Conservation (phyloP, 2,329 filamentous ascomycete genomes). For the Coleophoma cylindrospora region DNA sequence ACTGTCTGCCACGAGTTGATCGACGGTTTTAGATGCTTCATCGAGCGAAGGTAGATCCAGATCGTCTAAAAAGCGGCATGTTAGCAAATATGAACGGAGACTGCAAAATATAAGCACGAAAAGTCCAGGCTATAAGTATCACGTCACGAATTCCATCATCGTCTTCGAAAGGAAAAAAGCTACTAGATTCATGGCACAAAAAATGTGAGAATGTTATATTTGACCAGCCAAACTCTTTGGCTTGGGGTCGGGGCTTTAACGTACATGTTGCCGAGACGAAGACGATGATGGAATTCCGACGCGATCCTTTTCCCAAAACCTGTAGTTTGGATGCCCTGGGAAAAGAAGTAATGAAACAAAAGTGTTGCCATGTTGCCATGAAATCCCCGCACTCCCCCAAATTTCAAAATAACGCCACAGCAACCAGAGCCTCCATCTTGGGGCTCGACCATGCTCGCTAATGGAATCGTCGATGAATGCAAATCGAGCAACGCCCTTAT, state of each 20-base stretch:
- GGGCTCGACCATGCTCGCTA: slow-evolving; percentile 42
- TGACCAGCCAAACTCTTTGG: slow-evolving; percentile 35
- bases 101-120: slow-evolving; percentile 17
- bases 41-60: slow-evolving; percentile 52
- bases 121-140: slow-evolving; percentile 30
- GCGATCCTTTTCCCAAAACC: slow-evolving; percentile 18
- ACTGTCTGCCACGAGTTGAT: slow-evolving; percentile 61
- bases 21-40: slow-evolving; percentile 58
- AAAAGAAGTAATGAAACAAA: slow-evolving; percentile 17
- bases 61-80: slow-evolving; percentile 46
- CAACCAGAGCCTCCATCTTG: slow-evolving; percentile 29
- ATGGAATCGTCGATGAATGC: slow-evolving; percentile 32
- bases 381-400: slow-evolving; percentile 21
- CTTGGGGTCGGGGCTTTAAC: slow-evolving; percentile 48
- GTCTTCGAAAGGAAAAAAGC: slow-evolving; percentile 41
- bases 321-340: slow-evolving; percentile 15
- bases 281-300: slow-evolving; percentile 68
- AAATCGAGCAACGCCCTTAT: slow-evolving; percentile 22
- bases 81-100: slow-evolving; percentile 14
- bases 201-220: slow-evolving; percentile 43
- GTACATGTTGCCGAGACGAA: slow-evolving; percentile 59
- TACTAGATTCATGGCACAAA: slow-evolving; percentile 29
- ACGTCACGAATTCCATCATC: slow-evolving; percentile 57
- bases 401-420: slow-evolving; percentile 25
- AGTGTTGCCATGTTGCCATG: slow-evolving; percentile 17